phyloP scores from a whole-genome alignment of 2,329 filamentous ascomycete genomes.

The Fusarium sterilihyphosum region DNA sequence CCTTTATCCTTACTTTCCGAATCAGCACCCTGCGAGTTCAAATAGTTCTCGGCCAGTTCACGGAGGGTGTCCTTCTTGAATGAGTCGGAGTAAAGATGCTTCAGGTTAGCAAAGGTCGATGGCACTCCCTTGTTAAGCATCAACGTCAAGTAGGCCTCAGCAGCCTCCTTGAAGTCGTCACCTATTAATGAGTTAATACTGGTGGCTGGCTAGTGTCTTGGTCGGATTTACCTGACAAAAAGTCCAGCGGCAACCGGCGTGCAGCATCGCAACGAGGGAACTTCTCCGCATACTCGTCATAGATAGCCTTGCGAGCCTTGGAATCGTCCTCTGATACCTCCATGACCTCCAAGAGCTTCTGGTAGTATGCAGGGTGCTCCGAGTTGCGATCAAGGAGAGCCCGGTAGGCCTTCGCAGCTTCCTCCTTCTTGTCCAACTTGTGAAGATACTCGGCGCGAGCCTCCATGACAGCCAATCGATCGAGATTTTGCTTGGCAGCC shows the following conservation, averaged over 20 bases:
- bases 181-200: slow-evolving; percentile 57
- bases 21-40: slow-evolving; percentile 66
- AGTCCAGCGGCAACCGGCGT: slow-evolving; percentile 87
- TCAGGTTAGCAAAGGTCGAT: slow-evolving; percentile 96
- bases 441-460: slow-evolving; percentile 85
- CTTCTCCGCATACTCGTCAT: slow-evolving; percentile 79
- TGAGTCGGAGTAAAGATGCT: slow-evolving; percentile 84
- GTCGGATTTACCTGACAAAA: slow-evolving; percentile 71
- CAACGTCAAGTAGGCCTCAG: slow-evolving; percentile 79
- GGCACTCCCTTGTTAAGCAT: slow-evolving; percentile 95
- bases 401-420: slow-evolving; percentile 84
- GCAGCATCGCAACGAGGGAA: slow-evolving; percentile 86
- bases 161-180: slow-evolving; percentile 81
- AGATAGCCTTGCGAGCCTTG: slow-evolving; percentile 76
- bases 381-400: slow-evolving; percentile 85
- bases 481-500: slow-evolving; percentile 79
- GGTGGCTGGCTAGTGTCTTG: neutral
- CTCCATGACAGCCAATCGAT: slow-evolving; percentile 87
- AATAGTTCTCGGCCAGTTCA: slow-evolving; percentile 81
- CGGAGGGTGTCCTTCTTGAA: slow-evolving; percentile 82
- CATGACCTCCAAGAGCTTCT: slow-evolving; percentile 76
- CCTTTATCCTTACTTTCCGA: slow-evolving; percentile 65
- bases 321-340: slow-evolving; percentile 68
- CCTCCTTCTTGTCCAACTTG: slow-evolving; percentile 78
- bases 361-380: slow-evolving; percentile 88